Evolutionary conservation across 2,329 filamentous ascomycete species (phyloP).

Genomic region (Penicillium occitanis): DNA sequence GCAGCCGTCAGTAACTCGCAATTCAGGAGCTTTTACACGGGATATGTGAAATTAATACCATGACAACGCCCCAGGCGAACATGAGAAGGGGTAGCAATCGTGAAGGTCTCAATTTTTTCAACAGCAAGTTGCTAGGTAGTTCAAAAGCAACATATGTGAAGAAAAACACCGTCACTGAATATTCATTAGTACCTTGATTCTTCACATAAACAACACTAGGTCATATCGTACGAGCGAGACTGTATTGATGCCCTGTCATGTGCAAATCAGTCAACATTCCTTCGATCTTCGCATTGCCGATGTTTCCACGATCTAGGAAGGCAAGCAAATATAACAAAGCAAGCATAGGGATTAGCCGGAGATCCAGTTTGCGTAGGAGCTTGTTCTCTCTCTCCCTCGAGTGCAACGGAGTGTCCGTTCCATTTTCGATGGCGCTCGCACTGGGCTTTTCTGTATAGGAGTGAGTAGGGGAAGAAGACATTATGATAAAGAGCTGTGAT

Average conservation of each 20-base stretch:
- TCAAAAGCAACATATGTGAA: conserved; percentile 49
- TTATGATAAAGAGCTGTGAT: not conserved
- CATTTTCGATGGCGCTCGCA: conserved; percentile 8
- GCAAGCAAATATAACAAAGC: conserved; percentile 45
- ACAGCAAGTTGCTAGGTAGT: conserved; percentile 43
- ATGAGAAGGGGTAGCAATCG: conserved; percentile 44
- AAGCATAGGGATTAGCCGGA: conserved; percentile 36
- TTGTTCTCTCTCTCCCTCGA: conserved; percentile 29
- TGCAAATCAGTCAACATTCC: conserved; percentile 54
- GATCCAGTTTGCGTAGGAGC: conserved; percentile 40
- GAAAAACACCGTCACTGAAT: conserved; percentile 55
- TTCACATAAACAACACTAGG: not conserved
- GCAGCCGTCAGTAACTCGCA: not conserved
- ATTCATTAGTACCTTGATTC: conserved; percentile 37
- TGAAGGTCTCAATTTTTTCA: conserved; percentile 45
- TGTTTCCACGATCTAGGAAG: conserved; percentile 53
- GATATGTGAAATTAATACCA: conserved; percentile 27
- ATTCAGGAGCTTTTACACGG: not conserved
- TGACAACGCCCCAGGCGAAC: conserved; percentile 50
- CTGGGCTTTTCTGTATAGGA: conserved; percentile 11
- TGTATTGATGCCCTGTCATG: conserved; percentile 36
- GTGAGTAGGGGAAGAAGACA: conserved; percentile 8
- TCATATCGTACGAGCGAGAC: conserved; percentile 25
- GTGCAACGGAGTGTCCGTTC: not conserved
- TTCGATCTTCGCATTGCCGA: conserved; percentile 56